Base-by-base conservation (phyloP, 805 yeast species). In the Metschnikowia picachoensis region DNA sequence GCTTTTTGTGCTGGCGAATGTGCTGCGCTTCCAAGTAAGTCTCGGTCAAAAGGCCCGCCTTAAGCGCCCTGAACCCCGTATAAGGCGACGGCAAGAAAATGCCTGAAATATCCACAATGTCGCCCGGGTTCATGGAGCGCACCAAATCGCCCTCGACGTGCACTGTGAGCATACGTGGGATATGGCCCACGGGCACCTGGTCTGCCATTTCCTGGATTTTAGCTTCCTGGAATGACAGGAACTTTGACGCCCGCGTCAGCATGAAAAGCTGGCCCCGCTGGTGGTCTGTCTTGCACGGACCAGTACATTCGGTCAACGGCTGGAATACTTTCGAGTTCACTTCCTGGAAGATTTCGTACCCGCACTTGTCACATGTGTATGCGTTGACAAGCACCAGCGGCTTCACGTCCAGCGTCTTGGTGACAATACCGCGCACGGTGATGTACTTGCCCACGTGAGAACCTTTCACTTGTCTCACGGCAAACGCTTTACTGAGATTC, bases 121-220 rank as follows among this genome's bases (percentile, higher is more conserved):
- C 99, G 59, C 99, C 99, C 1, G 99, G 98, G 51, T 83, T 80
- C 73, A 88, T 76, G 11, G 85, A 69, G 59, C 99, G 79, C 28
- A 90, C 97, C 45, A 94, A 70, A 48, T 88, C 85, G 37, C 99
- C 99, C 58, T 86, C 87, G n/a, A 92, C 82, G 62, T 92, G 96
- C 46, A 92, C 77, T 13, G 85, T 79, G 52, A 94, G 73, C 29
- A 89, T 71, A 59, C 99, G 79, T 40, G 99, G 99, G 52, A 94
- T 94, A 65, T 92, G 97, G 43, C 99, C 99, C 28, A 91, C 92
- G 1, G 99, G 99, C 14, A 94, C 99, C 69, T 94, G 99, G 54
- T 85, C 84, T 4, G 98, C 87, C 62, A 92, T 72, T 67, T 94
- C 99, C 72, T 94, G 99, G 51, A 94, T 77, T 60, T 88, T 85